A percentile compares a stretch with the other conserved stretches of the same genome.
Evolutionary conservation across 2,329 filamentous ascomycete genomes (phyloP).

Genomic region (Alternaria sp.): DNA sequence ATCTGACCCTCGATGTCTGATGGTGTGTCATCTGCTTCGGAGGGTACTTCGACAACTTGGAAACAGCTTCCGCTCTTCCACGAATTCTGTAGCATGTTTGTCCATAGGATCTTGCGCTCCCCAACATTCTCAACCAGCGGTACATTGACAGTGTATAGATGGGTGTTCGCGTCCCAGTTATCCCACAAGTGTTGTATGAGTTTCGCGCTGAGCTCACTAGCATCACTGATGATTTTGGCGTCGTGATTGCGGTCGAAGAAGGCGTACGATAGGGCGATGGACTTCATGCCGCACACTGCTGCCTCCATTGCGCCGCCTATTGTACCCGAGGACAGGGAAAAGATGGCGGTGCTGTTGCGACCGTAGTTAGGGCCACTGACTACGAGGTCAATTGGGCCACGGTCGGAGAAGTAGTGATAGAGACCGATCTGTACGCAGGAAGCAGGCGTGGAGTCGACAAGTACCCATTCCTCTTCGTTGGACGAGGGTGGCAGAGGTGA

Average conservation of each 20-base stretch:
- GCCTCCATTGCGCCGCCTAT: conserved; percentile 62
- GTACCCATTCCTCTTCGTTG: conserved; percentile 58
- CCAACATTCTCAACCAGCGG: conserved; percentile 81
- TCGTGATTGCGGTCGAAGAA: conserved; percentile 90
- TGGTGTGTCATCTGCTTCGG: conserved; percentile 65
- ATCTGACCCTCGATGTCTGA: conserved; percentile 77
- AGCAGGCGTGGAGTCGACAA: conserved; percentile 61
- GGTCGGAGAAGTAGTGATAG: conserved; percentile 56
- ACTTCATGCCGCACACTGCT: conserved; percentile 57
- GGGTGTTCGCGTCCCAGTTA: conserved; percentile 75
- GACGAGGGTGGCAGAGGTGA: conserved; percentile 44
- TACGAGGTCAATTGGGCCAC: conserved; percentile 58
- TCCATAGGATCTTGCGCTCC: conserved; percentile 77
- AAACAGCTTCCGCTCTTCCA: conserved; percentile 90
- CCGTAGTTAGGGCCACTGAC: conserved; percentile 61
- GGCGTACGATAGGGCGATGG: conserved; percentile 88
- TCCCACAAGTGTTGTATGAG: conserved; percentile 80
- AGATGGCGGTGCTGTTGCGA: conserved; percentile 61
- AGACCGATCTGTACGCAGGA: conserved; percentile 61
- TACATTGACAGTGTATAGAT: conserved; percentile 92
- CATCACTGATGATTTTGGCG: conserved; percentile 78
- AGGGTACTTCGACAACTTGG: conserved; percentile 74
- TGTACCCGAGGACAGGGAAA: conserved; percentile 59
- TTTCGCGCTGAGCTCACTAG: conserved; percentile 75
- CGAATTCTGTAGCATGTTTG: conserved; percentile 86